Evolutionary conservation across 441 rosid genomes (phyloP), one percentile per base, ranked within the genome.

Genomic region (Sinapis alba): DNA sequence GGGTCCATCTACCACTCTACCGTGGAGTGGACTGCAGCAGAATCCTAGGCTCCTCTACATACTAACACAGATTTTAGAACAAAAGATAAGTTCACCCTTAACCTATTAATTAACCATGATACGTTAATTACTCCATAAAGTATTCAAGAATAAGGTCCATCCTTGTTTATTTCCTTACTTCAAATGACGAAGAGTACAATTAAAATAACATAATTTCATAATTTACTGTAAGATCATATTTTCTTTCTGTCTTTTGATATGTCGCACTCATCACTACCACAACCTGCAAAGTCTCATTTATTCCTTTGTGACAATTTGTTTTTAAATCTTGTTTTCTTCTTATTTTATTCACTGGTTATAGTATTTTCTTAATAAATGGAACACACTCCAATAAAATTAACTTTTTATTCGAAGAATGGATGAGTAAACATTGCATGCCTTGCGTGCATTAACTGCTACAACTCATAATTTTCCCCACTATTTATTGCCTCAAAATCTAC

Each of bases 181-280:
- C 16, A 32, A 34, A 59, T 6, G 60, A 11, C 23, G 18, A 23
- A 47, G 60, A 64, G 65, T 18, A 65, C 15, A 32, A 64, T 18
- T 11, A 28, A 16, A 15, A 36, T 30, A 6, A 43, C 8, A 16
- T 4, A 1, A 58, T 58, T 69, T 51, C 57, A 32, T 30, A 69
- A 62, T 18, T 19, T 30, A 32, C 0, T 58, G n/a, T 15, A 58
- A 38, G 75, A 69, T 45, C 56, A 59, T 69, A 73, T 53, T 71
- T 60, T 86, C 84, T 65, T 84, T 89, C 84, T 88, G 94, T 84
- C 91, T 80, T 83, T 74, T 86, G 90, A 86, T 79, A 79, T 63
- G 96, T 92, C 90, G 86, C 87, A 84, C 83, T 88, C 93, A 83
- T 86, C 88, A 81, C 86, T 72, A 74, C 81, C 86, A 83, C 88